Evolutionary conservation across 2,329 filamentous ascomycete species (phyloP), one percentile per base, ranked within the genome.

Genomic region (Scortechinia acanthostroma): DNA sequence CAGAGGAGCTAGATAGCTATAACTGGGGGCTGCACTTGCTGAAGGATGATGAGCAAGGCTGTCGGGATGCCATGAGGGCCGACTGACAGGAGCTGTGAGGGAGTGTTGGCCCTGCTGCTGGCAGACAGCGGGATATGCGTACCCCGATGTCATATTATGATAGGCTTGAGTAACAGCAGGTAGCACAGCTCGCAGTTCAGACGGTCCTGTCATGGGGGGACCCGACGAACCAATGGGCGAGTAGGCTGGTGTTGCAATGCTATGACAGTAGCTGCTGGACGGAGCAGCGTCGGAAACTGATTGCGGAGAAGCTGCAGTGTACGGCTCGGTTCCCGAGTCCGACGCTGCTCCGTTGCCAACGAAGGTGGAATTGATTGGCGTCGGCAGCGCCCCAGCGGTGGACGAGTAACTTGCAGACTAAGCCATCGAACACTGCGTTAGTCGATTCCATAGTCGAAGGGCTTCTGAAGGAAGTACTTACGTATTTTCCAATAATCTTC

Each of bases 401-500:
- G 35, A 40, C 10, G 35, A 40, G 35, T 40, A 40, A 17, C 35
- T 40, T 10, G 35, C 35, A 40, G 35, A 40, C 35, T 40, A 19
- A 6, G 35, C 14, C 6, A 40, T 30, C 10, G n/a, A n/a, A n/a
- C n/a, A n/a, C n/a, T 30, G 10, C 6, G 35, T 40, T 40, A 40
- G 10, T 10, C 6, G 17, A 40, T 40, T 10, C 35, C 25, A 30
- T 10, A 30, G 25, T 10, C 10, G 6, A 19, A 19, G 14, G 20
- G 17, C 6, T 40, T 10, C 6, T 40, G 35, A 6, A 15, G 10
- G 17, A 6, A 40, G 20, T 6, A 40, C 35, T 40, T 40, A 17
- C n/a, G 64, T 97, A 98, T 85, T 98, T 98, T 57, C 88, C 84
- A 60, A 98, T 95, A 58, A 98, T 97, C 73, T 98, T 98, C 76